A percentile compares a stretch with the other conserved stretches of the same genome.
These are phyloP conservation scores for Pleurostoma richardsiae DNA, from an alignment of 2,329 filamentous ascomycete genomes.

Conservation along the genomic window DNA sequence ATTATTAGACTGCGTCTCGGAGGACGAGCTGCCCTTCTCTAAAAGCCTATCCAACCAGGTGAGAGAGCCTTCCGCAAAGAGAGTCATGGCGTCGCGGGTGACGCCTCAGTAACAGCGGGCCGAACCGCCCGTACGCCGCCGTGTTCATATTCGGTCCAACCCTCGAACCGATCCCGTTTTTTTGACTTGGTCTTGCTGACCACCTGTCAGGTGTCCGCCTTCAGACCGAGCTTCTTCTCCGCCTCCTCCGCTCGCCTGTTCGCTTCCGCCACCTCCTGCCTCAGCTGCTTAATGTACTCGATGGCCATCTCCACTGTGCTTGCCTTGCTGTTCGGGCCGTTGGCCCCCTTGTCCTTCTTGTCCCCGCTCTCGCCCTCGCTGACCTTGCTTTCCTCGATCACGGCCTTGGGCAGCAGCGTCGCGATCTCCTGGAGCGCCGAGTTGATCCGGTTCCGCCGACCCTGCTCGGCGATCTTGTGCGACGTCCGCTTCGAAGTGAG, in stretches of 20 bases:
- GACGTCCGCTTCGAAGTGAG: slow-evolving; percentile 94
- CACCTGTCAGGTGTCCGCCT: too few species aligned
- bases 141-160: too few species aligned
- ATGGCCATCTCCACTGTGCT: slow-evolving; percentile 98
- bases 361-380: slow-evolving; percentile 38
- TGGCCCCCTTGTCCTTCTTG: slow-evolving; percentile 34
- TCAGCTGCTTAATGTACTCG: slow-evolving; percentile 83
- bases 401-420: slow-evolving; percentile 60
- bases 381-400: slow-evolving; percentile 23
- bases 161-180: too few species aligned
- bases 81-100: too few species aligned
- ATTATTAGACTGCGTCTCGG: too few species aligned
- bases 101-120: too few species aligned
- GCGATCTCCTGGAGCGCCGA: slow-evolving; percentile 89
- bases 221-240: slow-evolving; percentile 49
- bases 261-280: slow-evolving; percentile 65
- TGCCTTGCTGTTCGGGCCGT: slow-evolving; percentile 79
- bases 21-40: too few species aligned
- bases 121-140: too few species aligned
- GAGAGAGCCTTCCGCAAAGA: too few species aligned
- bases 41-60: too few species aligned
- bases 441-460: slow-evolving; percentile 91
- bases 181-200: too few species aligned
- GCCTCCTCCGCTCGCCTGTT: slow-evolving; percentile 59
- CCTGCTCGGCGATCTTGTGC: slow-evolving; percentile 97